These are phyloP conservation scores for Suillus discolor DNA, from an alignment of 768 basidiomycete species.

Conservation along the genomic window DNA sequence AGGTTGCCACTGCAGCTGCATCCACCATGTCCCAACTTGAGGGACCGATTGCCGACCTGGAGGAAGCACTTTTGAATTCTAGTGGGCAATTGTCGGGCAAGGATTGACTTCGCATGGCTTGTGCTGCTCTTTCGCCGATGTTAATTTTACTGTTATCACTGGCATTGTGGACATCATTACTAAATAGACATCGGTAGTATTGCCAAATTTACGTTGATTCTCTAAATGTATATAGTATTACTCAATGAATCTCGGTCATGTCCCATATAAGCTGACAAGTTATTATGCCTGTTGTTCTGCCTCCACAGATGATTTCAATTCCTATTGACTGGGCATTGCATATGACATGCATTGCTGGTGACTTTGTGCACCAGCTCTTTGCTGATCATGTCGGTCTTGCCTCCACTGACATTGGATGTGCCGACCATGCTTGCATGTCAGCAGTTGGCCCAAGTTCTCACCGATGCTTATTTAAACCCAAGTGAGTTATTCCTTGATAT, in stretches of 20 bases:
- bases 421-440: background rate
- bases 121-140: too few relatives aligned
- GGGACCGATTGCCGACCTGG: background rate
- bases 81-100: accelerated
- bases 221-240: too few relatives aligned
- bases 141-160: too few relatives aligned
- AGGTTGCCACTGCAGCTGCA: accelerated
- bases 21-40: background rate
- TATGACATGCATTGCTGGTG: background rate
- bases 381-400: background rate
- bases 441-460: background rate
- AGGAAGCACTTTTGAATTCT: background rate
- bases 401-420: background rate
- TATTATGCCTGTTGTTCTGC: too few relatives aligned
- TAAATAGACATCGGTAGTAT: too few relatives aligned
- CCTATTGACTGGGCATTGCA: background rate
- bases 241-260: too few relatives aligned
- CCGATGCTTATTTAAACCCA: background rate
- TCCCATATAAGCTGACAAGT: too few relatives aligned
- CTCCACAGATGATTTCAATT: background rate
- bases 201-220: too few relatives aligned
- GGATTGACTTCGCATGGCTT: accelerated
- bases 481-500: background rate
- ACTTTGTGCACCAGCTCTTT: background rate
- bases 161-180: background rate